A percentile compares a stretch with the other conserved stretches of the same genome.
phyloP scores from a whole-genome alignment of 805 yeast genomes.

The Barnettozyma wickerhamii region DNA sequence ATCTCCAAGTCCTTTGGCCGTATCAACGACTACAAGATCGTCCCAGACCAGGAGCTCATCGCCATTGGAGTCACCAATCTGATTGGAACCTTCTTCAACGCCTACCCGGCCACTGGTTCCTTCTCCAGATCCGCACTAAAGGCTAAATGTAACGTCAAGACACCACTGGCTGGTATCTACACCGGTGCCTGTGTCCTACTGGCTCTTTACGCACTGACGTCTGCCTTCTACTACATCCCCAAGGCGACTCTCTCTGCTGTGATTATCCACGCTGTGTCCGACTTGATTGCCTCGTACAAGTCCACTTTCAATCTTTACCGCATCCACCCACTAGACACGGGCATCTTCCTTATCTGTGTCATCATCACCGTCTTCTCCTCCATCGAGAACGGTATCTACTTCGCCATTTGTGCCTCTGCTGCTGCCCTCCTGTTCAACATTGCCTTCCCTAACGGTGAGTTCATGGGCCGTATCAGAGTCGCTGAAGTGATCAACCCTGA shows the following conservation, averaged over 20 bases:
- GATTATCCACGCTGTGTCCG: conserved; percentile 91
- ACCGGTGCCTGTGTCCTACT: conserved; percentile 86
- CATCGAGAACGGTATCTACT: conserved; percentile 87
- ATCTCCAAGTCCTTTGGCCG: conserved; percentile 93
- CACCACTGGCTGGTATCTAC: conserved; percentile 88
- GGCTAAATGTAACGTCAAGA: conserved; percentile 91
- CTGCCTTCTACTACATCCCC: conserved; percentile 84
- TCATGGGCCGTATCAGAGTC: conserved; percentile 73
- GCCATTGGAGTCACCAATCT: conserved; percentile 92
- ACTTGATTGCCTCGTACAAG: conserved; percentile 67
- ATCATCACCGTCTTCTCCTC: conserved; percentile 31
- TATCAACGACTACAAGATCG: conserved; percentile 82
- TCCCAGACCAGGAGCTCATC: conserved; percentile 89
- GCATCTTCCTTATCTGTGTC: conserved; percentile 23
- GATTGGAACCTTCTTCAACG: conserved; percentile 87
- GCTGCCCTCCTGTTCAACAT: conserved; percentile 69
- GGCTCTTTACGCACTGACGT: conserved; percentile 80
- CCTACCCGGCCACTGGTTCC: conserved; percentile 95
- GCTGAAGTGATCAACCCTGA: conserved; percentile 68
- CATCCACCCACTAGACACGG: conserved; percentile 47
- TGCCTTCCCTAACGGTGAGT: conserved; percentile 77
- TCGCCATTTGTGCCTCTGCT: conserved; percentile 80
- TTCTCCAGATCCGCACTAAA: conserved; percentile 92
- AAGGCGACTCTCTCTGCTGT: conserved; percentile 84
- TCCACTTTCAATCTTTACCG: conserved; percentile 68